phyloP scores from a whole-genome alignment of 2,329 filamentous ascomycete species.

The Trichoderma atroviride region DNA sequence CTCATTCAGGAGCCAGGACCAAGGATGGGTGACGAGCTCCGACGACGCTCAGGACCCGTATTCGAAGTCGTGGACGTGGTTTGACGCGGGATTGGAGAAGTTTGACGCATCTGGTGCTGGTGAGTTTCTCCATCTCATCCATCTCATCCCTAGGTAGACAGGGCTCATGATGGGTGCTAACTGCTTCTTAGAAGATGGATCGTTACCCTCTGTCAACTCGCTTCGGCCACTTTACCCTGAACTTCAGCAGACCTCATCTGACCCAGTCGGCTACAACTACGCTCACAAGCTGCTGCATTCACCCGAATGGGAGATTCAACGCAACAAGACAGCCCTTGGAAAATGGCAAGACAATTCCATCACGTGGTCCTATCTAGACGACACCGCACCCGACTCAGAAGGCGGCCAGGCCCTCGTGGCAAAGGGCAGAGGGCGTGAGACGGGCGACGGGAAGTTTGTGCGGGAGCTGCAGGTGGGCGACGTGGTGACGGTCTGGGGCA shows the following conservation, averaged over 20 bases:
- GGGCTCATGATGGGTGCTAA: neutral
- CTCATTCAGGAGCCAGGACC: slow-evolving; percentile 58
- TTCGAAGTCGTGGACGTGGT: slow-evolving; percentile 64
- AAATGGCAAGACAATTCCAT: slow-evolving; percentile 48
- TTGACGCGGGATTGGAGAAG: slow-evolving; percentile 62
- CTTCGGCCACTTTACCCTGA: slow-evolving; percentile 44
- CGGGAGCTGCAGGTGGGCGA: slow-evolving; percentile 60
- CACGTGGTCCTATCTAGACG: slow-evolving; percentile 57
- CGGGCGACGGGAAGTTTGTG: slow-evolving; percentile 59
- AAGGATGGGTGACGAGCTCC: slow-evolving; percentile 54
- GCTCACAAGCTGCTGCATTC: slow-evolving; percentile 43
- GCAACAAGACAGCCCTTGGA: slow-evolving; percentile 46
- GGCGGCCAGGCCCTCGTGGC: slow-evolving; percentile 44
- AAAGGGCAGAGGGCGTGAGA: slow-evolving; percentile 53
- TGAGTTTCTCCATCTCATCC: neutral
- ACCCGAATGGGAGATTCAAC: slow-evolving; percentile 50
- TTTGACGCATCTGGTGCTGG: slow-evolving; percentile 45
- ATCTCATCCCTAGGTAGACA: no score
- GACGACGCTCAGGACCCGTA: neutral
- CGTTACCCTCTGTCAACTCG: slow-evolving; percentile 36
- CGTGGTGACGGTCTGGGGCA: slow-evolving; percentile 63
- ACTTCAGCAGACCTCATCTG: slow-evolving; percentile 28
- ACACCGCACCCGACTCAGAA: slow-evolving; percentile 47
- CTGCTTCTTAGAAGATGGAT: neutral
- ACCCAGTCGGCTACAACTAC: slow-evolving; percentile 37